A percentile compares a stretch with the other conserved stretches of the same genome.
These are phyloP conservation scores for Elymus sibiricus DNA, from an alignment of 176 grass and related monocot species.

Conservation along the genomic window DNA sequence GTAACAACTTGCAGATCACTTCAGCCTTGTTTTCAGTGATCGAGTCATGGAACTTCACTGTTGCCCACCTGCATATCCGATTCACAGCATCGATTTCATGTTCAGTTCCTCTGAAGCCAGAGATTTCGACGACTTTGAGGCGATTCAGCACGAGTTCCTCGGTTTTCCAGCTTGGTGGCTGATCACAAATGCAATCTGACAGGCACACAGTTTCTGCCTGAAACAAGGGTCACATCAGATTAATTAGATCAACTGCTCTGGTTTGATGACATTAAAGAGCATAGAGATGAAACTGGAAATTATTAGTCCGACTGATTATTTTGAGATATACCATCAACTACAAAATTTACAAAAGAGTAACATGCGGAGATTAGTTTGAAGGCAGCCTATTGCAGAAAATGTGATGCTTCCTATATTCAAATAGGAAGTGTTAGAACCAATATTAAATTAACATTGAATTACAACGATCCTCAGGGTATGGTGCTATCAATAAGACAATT, in stretches of 20 bases:
- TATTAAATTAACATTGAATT: too few species aligned
- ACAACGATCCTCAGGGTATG: too few species aligned
- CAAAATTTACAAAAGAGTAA: not conserved
- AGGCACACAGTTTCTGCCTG: not conserved
- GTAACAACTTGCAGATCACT: not conserved
- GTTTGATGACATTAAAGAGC: not conserved
- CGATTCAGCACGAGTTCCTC: constrained; percentile 8
- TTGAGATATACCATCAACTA: not conserved
- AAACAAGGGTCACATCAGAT: not conserved
- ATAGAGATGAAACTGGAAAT: not conserved
- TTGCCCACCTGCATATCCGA: not conserved
- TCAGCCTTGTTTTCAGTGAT: not conserved
- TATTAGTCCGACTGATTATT: not conserved
- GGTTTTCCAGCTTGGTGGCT: not conserved
- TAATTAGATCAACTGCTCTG: not conserved
- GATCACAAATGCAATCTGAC: constrained; percentile 9
- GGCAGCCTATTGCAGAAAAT: not conserved
- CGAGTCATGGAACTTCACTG: not conserved
- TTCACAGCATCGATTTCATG: not conserved
- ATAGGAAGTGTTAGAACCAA: too few species aligned
- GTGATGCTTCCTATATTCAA: not conserved
- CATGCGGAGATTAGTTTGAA: not conserved
- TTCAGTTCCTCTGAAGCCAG: not conserved
- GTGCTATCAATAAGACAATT: too few species aligned
- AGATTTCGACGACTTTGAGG: constrained; percentile 3